Percentiles rank a stretch among this genome's conserved stretches.
These are phyloP conservation scores for Cyamopsis tetragonoloba DNA, from an alignment of 306 rosid species.

Conservation along the genomic window DNA sequence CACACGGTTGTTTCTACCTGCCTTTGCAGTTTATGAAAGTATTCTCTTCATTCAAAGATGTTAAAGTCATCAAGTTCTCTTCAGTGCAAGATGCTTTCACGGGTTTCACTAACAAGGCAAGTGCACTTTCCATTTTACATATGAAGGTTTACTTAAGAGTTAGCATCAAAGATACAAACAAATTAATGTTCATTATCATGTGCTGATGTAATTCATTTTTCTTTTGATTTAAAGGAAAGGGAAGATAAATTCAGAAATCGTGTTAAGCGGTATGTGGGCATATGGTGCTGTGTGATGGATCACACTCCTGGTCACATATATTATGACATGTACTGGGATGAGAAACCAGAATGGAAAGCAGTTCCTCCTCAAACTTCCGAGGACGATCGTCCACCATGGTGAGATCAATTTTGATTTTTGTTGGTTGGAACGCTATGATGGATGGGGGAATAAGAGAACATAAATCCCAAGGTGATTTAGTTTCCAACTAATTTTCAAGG, in stretches of 20 bases:
- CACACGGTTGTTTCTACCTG: constrained; percentile 14
- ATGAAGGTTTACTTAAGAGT: not conserved
- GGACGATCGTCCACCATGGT: constrained; percentile 87
- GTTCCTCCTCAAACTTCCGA: constrained; percentile 64
- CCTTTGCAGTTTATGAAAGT: constrained; percentile 54
- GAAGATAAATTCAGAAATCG: constrained; percentile 75
- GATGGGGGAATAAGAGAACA: constrained; percentile 2
- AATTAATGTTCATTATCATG: not conserved
- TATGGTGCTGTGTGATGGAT: constrained; percentile 79
- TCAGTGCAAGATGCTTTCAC: constrained; percentile 80
- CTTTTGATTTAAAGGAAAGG: constrained; percentile 48
- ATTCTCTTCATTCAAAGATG: constrained; percentile 82
- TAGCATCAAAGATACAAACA: not conserved
- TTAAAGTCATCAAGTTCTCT: constrained; percentile 79
- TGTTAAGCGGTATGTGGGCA: constrained; percentile 72
- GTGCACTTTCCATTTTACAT: constrained; percentile 8
- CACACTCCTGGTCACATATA: constrained; percentile 74
- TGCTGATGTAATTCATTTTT: constrained; percentile 14
- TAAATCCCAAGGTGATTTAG: constrained; percentile 16
- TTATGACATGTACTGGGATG: constrained; percentile 97
- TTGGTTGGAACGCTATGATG: not conserved
- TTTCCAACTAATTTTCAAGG: constrained; percentile 18
- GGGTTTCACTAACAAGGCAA: constrained; percentile 71
- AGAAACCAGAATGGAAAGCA: constrained; percentile 91
- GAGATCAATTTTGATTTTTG: constrained; percentile 20